Base-by-base conservation (phyloP, 2,329 filamentous ascomycete genomes). In the Colletotrichum viniferum region DNA sequence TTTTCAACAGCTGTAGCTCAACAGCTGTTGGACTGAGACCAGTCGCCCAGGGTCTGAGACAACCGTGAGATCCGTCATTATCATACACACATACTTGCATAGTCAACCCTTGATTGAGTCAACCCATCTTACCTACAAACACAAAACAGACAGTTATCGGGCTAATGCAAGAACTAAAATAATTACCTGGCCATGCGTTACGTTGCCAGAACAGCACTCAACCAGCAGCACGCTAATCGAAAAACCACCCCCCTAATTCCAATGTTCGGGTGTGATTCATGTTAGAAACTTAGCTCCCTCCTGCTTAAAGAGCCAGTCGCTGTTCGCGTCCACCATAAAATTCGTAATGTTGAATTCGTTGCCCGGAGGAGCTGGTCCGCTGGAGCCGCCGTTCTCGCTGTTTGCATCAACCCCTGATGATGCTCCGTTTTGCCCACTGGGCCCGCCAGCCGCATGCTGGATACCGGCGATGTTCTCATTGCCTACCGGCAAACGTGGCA, bases 331-430 rank as follows among this genome's bases (percentile, higher is more conserved):
- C 34, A 94, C 90, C 90, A 93, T 94, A 79, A 94, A 95, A 79
- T 95, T 94, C 61, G 92, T 94, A 74, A 95, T 95, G 79, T 95
- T 95, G 79, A 94, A 94, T 82, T 94, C 92, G 73, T 93, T 93
- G 14, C 69, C 83, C 7, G 79, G 77, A 32, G 81, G 77, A 38
- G 81, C 82, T 67, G 78, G 79, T 26, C 82, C 78, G 30, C 78
- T 71, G 77, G 83, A 76, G 77, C 82, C 76, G 69, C 79, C 76
- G 18, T 80, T 79, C 13, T 77, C 78, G 55, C 71, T 71, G 30
- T 74, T 58, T 6, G 76, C 77, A n/a, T 78, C 75, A 36, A 77
- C 71, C n/a, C 76, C 78, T 5, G 65, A 60, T 13, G 68, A 70
- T 30, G 73, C 71, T 26, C 76, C 74, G 48, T 77, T 77, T 43